A percentile compares a stretch with the other conserved stretches of the same genome.
phyloP scores from a whole-genome alignment of 768 basidiomycete species.

The Heimioporus sp. region DNA sequence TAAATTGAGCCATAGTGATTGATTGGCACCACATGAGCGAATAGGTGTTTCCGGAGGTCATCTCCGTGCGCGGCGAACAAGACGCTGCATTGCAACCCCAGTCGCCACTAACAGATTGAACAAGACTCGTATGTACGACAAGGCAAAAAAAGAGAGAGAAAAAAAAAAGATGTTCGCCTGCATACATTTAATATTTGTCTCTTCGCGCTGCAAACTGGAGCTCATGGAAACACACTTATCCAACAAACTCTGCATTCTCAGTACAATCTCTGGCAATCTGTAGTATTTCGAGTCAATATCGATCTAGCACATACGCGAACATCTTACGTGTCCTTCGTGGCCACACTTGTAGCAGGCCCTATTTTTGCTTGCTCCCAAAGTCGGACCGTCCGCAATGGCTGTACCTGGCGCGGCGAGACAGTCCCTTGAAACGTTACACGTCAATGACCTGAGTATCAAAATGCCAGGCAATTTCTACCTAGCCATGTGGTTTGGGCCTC shows the following conservation, averaged over 20 bases:
- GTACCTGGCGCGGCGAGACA: constrained; percentile 75
- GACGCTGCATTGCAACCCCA: background rate
- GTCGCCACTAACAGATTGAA: too few species aligned
- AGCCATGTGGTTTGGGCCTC: constrained; percentile 86
- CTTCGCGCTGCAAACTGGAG: constrained; percentile 4
- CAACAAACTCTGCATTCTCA: constrained; percentile 50
- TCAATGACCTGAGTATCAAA: constrained; percentile 8
- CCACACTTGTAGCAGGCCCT: constrained; percentile 91
- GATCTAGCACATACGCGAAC: background rate
- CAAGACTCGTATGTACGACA: background rate
- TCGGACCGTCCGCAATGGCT: constrained; percentile 42
- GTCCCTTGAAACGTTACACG: constrained; percentile 47
- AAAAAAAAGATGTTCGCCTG: constrained; percentile 13
- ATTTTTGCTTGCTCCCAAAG: constrained; percentile 48
- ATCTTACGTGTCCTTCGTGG: constrained; percentile 80
- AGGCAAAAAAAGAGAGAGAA: constrained; percentile 1
- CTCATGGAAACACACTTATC: constrained; percentile 30
- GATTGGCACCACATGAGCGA: background rate
- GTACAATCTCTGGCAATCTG: constrained; percentile 69
- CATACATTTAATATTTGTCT: constrained; percentile 19
- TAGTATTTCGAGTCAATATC: constrained; percentile 5
- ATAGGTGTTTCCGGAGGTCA: constrained; percentile 15
- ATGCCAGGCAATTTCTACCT: constrained; percentile 41
- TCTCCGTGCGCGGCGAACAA: constrained; percentile 14
- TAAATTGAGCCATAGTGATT: background rate